Evolutionary conservation across 176 grass and related monocot species (phyloP).

Genomic region (Themeda triandra): DNA sequence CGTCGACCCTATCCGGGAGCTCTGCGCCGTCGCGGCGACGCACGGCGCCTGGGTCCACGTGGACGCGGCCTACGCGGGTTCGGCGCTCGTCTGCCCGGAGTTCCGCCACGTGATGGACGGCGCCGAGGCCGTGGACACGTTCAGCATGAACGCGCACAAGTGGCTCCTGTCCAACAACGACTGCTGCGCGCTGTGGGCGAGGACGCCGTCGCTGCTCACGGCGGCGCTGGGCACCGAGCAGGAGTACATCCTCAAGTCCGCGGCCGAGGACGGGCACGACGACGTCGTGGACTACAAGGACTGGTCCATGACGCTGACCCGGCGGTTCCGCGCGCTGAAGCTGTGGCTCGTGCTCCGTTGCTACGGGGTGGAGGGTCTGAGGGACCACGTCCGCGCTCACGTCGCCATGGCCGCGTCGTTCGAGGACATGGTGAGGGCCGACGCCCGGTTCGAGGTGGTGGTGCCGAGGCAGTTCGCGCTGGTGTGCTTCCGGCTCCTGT

Average conservation of each 20-base stretch:
- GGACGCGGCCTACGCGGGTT: slow-evolving; percentile 50
- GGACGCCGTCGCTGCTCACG: slow-evolving; percentile 23
- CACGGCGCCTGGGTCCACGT: slow-evolving; percentile 52
- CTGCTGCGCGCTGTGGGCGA: slow-evolving; percentile 70
- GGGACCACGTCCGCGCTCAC: slow-evolving; percentile 42
- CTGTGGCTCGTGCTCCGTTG: slow-evolving; percentile 70
- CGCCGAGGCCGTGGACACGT: slow-evolving; percentile 43
- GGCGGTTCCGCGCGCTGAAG: slow-evolving; percentile 73
- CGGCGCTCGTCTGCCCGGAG: slow-evolving; percentile 57
- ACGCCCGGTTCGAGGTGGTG: slow-evolving; percentile 66
- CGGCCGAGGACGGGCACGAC: slow-evolving; percentile 26
- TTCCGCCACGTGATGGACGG: slow-evolving; percentile 33
- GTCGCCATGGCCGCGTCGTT: slow-evolving; percentile 55
- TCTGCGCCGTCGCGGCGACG: slow-evolving; percentile 23
- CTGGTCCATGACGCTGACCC: slow-evolving; percentile 56
- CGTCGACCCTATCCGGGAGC: slow-evolving; percentile 34
- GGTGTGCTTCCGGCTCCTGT: slow-evolving; percentile 58
- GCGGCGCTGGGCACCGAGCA: slow-evolving; percentile 56
- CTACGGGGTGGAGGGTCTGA: slow-evolving; percentile 58
- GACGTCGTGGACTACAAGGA: slow-evolving; percentile 79
- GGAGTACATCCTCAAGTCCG: slow-evolving; percentile 59
- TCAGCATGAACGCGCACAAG: slow-evolving; percentile 66
- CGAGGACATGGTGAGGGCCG: slow-evolving; percentile 43
- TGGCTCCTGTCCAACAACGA: slow-evolving; percentile 76
- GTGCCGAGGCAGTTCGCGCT: slow-evolving; percentile 46